Base-by-base conservation (phyloP, 495 filamentous ascomycete species). In the Glonium stellatum region DNA sequence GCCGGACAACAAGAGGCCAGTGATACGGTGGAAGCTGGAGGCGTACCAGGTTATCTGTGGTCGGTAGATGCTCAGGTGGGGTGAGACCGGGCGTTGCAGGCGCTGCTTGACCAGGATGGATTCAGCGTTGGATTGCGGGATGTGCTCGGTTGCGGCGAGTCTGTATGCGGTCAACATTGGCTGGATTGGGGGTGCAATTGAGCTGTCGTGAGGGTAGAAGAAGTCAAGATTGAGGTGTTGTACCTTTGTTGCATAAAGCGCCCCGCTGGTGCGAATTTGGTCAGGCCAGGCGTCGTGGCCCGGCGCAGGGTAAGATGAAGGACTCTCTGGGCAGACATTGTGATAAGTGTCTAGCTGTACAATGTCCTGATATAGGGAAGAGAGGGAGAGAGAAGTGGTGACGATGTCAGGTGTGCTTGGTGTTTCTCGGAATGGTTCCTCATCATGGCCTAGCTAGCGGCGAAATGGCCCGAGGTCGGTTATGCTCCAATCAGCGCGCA, bases 61-160 rank as follows among this genome's bases (percentile, higher is more conserved):
- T 65, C 83, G 79, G 82, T 97, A 99, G 82, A 95, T 92, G 60
- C 74, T 68, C 55, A 99, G 84, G 72, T 99, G 92, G 46, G 93
- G 93, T 39, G 90, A 79, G 60, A 95, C 80, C 65, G 93, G 93
- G 50, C 93, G 95, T 67, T 77, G 70, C 58, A 86, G 84, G 65
- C 93, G 93, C 75, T 99, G 93, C 63, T 82, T 76, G 63, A 80
- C 83, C 72, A 97, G 91, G 77, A 97, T 85, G 71, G 80, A 73
- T 55, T 77, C 81, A 65, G 89, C 85, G 62, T 74, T 44, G 13
- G 34, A 67, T 53, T 78, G 70, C 59, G 78, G 78, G 58, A 87
- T 67, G 62, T 80, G 79, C 56, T 84, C 71, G 34, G 87, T 88
- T 41, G 83, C 74, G 67, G 80, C 77, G 64, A 71, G 69, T 68